Percentiles rank a stretch among this genome's conserved stretches.
phyloP scores from a whole-genome alignment of 2,329 filamentous ascomycete species.

The Podosphaera xanthii region DNA sequence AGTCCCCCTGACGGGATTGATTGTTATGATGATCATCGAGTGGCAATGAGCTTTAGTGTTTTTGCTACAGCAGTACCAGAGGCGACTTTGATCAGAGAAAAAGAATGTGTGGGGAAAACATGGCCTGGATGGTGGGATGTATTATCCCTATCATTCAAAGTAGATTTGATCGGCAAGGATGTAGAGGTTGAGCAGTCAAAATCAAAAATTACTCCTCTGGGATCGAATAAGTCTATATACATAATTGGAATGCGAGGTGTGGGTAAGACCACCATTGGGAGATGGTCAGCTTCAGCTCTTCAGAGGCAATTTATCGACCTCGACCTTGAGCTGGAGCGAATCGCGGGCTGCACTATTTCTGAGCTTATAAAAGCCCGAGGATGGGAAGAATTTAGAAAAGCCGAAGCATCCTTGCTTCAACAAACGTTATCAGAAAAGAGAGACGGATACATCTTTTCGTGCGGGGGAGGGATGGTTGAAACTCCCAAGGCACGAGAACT shows the following conservation, averaged over 20 bases:
- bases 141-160: conserved; percentile 54
- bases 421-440: conserved; percentile 53
- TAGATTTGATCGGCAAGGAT: conserved; percentile 49
- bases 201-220: conserved; percentile 16
- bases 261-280: conserved; percentile 82
- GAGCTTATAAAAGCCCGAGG: conserved; percentile 57
- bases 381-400: conserved; percentile 72
- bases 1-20: conserved; percentile 46
- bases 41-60: conserved; percentile 96
- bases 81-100: conserved; percentile 60
- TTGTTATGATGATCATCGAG: conserved; percentile 93
- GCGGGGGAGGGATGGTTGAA: conserved; percentile 84
- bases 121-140: conserved; percentile 99
- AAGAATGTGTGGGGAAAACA: conserved; percentile 87
- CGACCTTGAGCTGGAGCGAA: conserved; percentile 63
- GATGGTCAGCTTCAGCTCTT: conserved; percentile 58
- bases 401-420: conserved; percentile 53
- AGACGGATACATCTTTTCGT: conserved; percentile 65
- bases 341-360: conserved; percentile 54
- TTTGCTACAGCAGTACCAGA: conserved; percentile 48
- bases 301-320: conserved; percentile 65
- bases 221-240: conserved; percentile 47
- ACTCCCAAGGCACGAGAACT: conserved; percentile 55
- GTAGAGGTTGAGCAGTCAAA: conserved; percentile 17
- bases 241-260: conserved; percentile 95